Base-by-base conservation (phyloP, 495 filamentous ascomycete genomes). In the Bacidia rubella region DNA sequence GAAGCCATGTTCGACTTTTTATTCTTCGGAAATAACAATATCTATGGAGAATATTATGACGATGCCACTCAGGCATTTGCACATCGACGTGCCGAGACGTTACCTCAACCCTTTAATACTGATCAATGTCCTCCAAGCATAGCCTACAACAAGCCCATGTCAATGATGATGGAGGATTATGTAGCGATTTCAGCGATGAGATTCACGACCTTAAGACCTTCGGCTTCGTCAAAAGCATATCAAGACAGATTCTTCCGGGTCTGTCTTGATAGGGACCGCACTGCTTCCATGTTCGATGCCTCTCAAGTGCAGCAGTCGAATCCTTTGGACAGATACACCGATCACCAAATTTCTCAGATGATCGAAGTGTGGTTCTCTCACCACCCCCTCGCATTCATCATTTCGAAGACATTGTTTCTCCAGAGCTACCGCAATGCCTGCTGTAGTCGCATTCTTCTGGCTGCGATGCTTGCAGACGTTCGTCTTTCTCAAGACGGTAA, bases 281-380 rank as follows among this genome's bases (percentile, higher is more conserved):
- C 55, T 20, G 22, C 29, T 24, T 55, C 40, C 3, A 63, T 64
- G 62, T 64, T 64, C 48, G 62, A 64, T 22, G 25, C 29, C 3
- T 15, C 15, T 35, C n/a, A n/a, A n/a, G n/a, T 27, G 22, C 21
- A 26, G 17, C 25, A 50, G 54, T 42, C 12, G 21, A 55, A 54
- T 4, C 62, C 62, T 9, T 38, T 62, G 17, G 22, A 41, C n/a
- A 46, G 60, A 23, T 65, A 54, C 22, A 58, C 62, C 42, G 32
- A 44, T 27, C 57, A 65, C 49, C 62, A 55, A 44, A 60, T 43
- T 20, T 39, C 51, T n/a, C 62, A 65, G 39, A 52, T 65, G 56
- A 52, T 65, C 20, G 62, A 65, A 10, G 50, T 65, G 12, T 65
- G 62, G 62, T 65, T 65, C 29, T 59, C 59, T 1, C 50, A 53